Percentiles rank a stretch among this genome's conserved stretches.
Conservation (phyloP, 371 early-diverging fungal species). For the Mucor indicus region DNA sequence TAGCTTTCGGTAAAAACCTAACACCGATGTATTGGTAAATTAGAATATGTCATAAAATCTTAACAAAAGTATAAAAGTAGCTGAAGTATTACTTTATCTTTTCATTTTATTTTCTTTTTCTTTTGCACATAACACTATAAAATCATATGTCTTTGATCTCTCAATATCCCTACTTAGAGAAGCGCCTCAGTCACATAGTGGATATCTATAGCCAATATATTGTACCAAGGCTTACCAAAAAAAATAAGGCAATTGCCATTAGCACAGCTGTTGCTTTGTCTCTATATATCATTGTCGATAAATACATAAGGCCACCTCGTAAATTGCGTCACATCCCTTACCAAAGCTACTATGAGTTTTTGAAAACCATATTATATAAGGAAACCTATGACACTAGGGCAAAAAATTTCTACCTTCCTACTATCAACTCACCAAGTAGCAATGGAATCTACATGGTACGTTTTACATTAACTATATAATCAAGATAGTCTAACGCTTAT, state of each 20-base stretch:
- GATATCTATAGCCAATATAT: not conserved
- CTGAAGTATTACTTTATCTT: too few species aligned
- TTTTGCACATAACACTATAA: too few species aligned
- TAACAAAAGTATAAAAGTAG: too few species aligned
- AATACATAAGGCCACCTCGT: too few species aligned
- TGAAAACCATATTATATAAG: not conserved
- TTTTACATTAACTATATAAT: not conserved
- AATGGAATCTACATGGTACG: constrained; percentile 15
- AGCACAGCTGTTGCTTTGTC: constrained; percentile 1
- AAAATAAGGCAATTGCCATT: constrained; percentile 8
- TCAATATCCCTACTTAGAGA: too few species aligned
- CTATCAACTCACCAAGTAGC: not conserved
- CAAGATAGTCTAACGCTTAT: not conserved
- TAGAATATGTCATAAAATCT: too few species aligned
- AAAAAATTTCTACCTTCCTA: constrained; percentile 1
- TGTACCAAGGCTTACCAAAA: constrained; percentile 3
- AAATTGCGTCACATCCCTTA: constrained; percentile 23
- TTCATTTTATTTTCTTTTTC: too few species aligned
- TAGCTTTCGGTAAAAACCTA: too few species aligned
- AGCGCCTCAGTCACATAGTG: too few species aligned
- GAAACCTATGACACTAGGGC: not conserved
- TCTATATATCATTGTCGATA: too few species aligned
- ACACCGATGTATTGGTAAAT: too few species aligned
- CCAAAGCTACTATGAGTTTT: not conserved
- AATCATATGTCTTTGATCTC: too few species aligned